Evolutionary conservation across 805 yeast species (phyloP).

Genomic region (Millerago galiae): DNA sequence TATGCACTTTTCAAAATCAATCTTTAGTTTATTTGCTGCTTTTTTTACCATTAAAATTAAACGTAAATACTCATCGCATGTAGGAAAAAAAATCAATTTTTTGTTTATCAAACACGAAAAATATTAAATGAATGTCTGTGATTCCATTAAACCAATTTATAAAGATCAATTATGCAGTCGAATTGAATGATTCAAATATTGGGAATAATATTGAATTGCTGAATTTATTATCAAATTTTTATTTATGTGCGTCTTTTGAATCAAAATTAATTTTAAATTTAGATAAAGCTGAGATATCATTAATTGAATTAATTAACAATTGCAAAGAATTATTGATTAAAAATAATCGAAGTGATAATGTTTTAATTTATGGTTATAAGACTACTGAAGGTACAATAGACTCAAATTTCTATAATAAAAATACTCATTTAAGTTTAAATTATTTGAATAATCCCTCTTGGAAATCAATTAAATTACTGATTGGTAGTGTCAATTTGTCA

Average conservation of each 20-base stretch:
- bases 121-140: neutral
- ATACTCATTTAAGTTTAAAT: conserved; percentile 33
- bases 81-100: neutral
- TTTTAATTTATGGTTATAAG: conserved; percentile 37
- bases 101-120: neutral
- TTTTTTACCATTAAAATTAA: conserved; percentile 31
- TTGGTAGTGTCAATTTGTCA: conserved; percentile 12
- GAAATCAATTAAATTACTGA: conserved; percentile 22
- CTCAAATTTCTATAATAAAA: conserved; percentile 25
- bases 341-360: conserved; percentile 27
- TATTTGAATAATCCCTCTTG: conserved; percentile 39
- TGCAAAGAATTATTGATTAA: conserved; percentile 29
- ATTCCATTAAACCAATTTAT: neutral
- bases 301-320: conserved; percentile 35
- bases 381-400: conserved; percentile 25
- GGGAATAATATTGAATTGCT: neutral
- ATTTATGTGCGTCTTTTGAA: neutral
- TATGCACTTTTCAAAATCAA: conserved; percentile 41
- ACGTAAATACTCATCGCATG: neutral
- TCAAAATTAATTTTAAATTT: neutral
- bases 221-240: neutral
- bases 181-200: too few relatives aligned
- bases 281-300: conserved; percentile 1
- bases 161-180: neutral
- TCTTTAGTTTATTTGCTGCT: conserved; percentile 26